phyloP scores from a whole-genome alignment of 768 basidiomycete species.

The Boletus patriciae region DNA sequence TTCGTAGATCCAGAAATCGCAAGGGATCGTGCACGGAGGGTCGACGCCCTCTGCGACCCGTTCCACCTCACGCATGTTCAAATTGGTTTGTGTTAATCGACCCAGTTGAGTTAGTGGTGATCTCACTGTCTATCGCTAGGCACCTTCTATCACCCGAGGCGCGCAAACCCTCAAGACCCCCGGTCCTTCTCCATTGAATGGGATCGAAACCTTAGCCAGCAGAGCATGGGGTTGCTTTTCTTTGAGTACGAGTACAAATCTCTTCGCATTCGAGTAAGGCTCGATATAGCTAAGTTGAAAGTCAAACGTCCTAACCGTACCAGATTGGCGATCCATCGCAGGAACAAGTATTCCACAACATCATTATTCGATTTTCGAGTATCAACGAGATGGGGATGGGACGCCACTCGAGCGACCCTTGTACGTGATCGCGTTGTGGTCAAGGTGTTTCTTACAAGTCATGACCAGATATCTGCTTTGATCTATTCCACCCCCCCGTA shows the following conservation, averaged over 20 bases:
- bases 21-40: constrained; percentile 46
- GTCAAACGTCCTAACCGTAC: neutral
- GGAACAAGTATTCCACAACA: constrained; percentile 49
- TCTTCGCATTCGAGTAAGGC: constrained; percentile 57
- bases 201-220: constrained; percentile 48
- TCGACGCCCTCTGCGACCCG: constrained; percentile 44
- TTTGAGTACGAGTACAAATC: constrained; percentile 71
- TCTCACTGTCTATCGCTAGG: constrained; percentile 16
- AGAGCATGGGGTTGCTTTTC: constrained; percentile 52
- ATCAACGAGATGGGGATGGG: constrained; percentile 63
- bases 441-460: constrained; percentile 11
- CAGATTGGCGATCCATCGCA: constrained; percentile 60
- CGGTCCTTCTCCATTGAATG: constrained; percentile 73
- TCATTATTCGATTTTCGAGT: constrained; percentile 56
- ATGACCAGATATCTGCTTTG: constrained; percentile 62
- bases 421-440: constrained; percentile 38
- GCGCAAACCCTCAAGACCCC: constrained; percentile 29
- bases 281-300: neutral
- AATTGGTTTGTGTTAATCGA: constrained; percentile 50
- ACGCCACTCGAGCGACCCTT: constrained; percentile 54
- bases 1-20: constrained; percentile 57
- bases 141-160: constrained; percentile 28
- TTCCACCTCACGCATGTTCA: constrained; percentile 64
- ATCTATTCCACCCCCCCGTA: constrained; percentile 61
- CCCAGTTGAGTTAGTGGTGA: neutral